phyloP scores from a whole-genome alignment of 2,329 filamentous ascomycete species.

The Epichloe festucae region DNA sequence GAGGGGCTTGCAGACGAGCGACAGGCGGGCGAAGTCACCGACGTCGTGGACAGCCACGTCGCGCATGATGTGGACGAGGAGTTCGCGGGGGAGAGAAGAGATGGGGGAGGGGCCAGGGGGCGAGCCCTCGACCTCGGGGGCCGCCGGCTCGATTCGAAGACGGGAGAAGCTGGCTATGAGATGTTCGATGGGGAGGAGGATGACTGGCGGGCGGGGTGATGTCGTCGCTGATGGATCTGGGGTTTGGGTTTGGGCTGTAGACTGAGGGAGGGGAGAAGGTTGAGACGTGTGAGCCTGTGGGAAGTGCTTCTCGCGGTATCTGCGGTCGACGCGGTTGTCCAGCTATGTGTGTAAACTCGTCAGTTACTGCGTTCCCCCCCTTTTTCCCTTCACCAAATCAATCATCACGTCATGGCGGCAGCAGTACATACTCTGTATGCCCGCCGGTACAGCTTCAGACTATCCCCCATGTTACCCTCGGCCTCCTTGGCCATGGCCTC shows the following conservation, averaged over 20 bases:
- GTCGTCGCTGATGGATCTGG: slow-evolving; percentile 9
- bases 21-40: slow-evolving; percentile 59
- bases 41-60: slow-evolving; percentile 64
- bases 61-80: slow-evolving; percentile 65
- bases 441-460: slow-evolving; percentile 73
- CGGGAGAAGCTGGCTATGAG: slow-evolving; percentile 65
- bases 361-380: too few relatives aligned
- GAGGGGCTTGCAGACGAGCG: slow-evolving; percentile 74
- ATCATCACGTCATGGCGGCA: not conserved
- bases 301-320: slow-evolving; percentile 87
- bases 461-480: slow-evolving; percentile 77
- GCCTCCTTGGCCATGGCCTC: slow-evolving; percentile 79
- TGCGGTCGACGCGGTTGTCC: slow-evolving; percentile 70
- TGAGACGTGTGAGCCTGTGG: slow-evolving; percentile 30
- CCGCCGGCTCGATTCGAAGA: slow-evolving; percentile 53
- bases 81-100: slow-evolving; percentile 70
- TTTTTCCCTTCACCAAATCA: not conserved
- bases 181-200: slow-evolving; percentile 46
- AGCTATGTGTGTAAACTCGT: slow-evolving; percentile 37
- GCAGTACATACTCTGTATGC: slow-evolving; percentile 58
- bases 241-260: slow-evolving; percentile 25
- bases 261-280: slow-evolving; percentile 17
- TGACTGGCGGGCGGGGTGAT: slow-evolving; percentile 15
- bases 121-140: slow-evolving; percentile 60
- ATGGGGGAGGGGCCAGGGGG: slow-evolving; percentile 67